Evolutionary conservation across 169 alveolate genomes (phyloP), one percentile per base, ranked within the genome.

Genomic region (Eimeria zaria): DNA sequence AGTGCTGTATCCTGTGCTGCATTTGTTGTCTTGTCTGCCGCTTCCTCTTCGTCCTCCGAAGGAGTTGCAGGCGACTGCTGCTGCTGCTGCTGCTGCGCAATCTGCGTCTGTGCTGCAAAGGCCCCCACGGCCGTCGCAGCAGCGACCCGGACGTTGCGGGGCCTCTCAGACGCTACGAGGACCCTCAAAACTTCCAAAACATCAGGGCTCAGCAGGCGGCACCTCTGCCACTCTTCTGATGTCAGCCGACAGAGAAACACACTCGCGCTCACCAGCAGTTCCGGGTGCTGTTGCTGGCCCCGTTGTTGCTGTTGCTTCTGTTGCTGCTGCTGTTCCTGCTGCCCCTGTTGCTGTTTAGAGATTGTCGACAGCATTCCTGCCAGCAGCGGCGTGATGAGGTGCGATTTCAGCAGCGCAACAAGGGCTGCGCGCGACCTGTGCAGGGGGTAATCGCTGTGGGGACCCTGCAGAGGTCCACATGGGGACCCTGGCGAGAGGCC

Each of bases 61-160:
- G 53, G 33, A 39, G 84, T 27, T 24, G 74, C 74, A 64, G 1
- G 36, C 16, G 22, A 39, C 30, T 44, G 51, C 33, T 74, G 85
- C 36, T 80, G 60, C 41, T 46, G 89, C 67, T 73, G 84, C 84
- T 73, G 84, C 84, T 24, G 51, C 46, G n/a, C n/a, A n/a, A n/a
- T n/a, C 78, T 30, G 55, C n/a, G 91, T 53, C 8, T 84, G 91
- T n/a, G 76, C 73, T 24, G 91, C 44, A 33, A 84, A 84, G 14
- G 76, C 91, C 76, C 91, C 91, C 33, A 84, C 30, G 8, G 91
- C 91, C 12, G 60, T 33, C 27, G 91, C 91, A 84, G 78, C 91
- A n/a, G 91, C 91, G 58, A 84, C 30, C 60, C 91, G 91, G 41
- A 84, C 60, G 39, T 58, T 84, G 53, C 91, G 91, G 91, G 62